Percentiles rank a stretch among this genome's conserved stretches.
These are phyloP conservation scores for Aeschynomene evenia DNA, from an alignment of 306 rosid genomes.

Conservation along the genomic window DNA sequence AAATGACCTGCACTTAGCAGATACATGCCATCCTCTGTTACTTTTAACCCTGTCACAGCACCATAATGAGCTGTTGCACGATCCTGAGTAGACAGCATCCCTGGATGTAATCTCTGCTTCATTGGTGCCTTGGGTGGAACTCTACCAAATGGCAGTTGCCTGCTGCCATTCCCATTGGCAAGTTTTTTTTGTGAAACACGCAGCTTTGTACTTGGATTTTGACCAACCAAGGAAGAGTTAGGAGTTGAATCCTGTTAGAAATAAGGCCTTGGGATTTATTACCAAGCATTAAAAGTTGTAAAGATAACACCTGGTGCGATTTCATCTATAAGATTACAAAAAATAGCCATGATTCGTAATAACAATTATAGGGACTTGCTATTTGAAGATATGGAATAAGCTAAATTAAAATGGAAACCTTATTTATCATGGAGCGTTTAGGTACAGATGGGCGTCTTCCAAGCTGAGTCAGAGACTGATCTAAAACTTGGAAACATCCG, in stretches of 20 bases:
- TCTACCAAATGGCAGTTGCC: conserved; percentile 50
- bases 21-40: conserved; percentile 83
- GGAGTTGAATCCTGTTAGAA: conserved; percentile 47
- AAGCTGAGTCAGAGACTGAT: conserved; percentile 87
- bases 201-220: conserved; percentile 33
- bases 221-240: background rate
- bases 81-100: conserved; percentile 87
- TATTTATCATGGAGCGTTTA: conserved; percentile 45
- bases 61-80: conserved; percentile 97
- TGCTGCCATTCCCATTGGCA: conserved; percentile 59
- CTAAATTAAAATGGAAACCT: conserved; percentile 48
- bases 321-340: conserved; percentile 26
- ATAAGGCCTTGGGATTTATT: conserved; percentile 16
- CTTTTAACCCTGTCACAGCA: conserved; percentile 89
- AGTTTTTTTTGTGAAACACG: conserved; percentile 62
- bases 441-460: conserved; percentile 82
- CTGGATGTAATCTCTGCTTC: conserved; percentile 90
- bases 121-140: conserved; percentile 59
- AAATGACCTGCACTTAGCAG: conserved; percentile 86
- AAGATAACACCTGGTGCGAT: conserved; percentile 8
- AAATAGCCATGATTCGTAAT: background rate
- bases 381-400: conserved; percentile 1
- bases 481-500: conserved; percentile 78
- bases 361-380: background rate
- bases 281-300: conserved; percentile 10